These are phyloP conservation scores for Candida nonsorbophila DNA, from an alignment of 805 yeast genomes.

Conservation along the genomic window DNA sequence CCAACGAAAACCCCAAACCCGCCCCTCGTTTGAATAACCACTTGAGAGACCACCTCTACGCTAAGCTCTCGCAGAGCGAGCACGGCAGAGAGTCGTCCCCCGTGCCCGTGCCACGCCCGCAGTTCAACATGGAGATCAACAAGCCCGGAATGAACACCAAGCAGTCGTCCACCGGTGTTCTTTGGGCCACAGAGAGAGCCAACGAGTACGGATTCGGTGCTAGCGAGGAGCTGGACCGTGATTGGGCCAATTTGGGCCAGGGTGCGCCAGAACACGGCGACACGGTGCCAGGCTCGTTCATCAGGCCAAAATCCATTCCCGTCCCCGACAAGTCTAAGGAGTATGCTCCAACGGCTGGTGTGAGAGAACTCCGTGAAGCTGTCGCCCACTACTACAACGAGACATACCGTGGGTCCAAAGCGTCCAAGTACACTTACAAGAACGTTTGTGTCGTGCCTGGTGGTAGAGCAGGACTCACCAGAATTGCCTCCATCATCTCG, in stretches of 20 bases:
- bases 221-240: slow-evolving; percentile 25
- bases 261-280: slow-evolving; percentile 65
- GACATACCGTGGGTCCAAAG: slow-evolving; percentile 43
- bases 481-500: slow-evolving; percentile 55
- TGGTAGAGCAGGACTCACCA: slow-evolving; percentile 57
- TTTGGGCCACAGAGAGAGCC: slow-evolving; percentile 62
- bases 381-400: slow-evolving; percentile 54
- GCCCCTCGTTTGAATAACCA: slow-evolving; percentile 10
- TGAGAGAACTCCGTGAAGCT: slow-evolving; percentile 49
- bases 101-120: slow-evolving; percentile 46
- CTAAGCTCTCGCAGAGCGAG: slow-evolving; percentile 25
- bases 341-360: slow-evolving; percentile 58
- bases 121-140: slow-evolving; percentile 37
- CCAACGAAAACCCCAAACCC: slow-evolving; percentile 13
- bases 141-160: slow-evolving; percentile 56
- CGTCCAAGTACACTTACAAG: slow-evolving; percentile 53
- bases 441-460: slow-evolving; percentile 63
- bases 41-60: slow-evolving; percentile 13
- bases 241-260: slow-evolving; percentile 60
- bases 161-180: slow-evolving; percentile 58
- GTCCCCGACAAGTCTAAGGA: slow-evolving; percentile 47
- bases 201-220: slow-evolving; percentile 46
- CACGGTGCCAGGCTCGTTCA: slow-evolving; percentile 51
- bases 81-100: slow-evolving; percentile 41
- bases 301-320: slow-evolving; percentile 44